These are phyloP conservation scores for Paraphaeosphaeria minitans DNA, from an alignment of 2,329 filamentous ascomycete genomes.

Conservation along the genomic window DNA sequence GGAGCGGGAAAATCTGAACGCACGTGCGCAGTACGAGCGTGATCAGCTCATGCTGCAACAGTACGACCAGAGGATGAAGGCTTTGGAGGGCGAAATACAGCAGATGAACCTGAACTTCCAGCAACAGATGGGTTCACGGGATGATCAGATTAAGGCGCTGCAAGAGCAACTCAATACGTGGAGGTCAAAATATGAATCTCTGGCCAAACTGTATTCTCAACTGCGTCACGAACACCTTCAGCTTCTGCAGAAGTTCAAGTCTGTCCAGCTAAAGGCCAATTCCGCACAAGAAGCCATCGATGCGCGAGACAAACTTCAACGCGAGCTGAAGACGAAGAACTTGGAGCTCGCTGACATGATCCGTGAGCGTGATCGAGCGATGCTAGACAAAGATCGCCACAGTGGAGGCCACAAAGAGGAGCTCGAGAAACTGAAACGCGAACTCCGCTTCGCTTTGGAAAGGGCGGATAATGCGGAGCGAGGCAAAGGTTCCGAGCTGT, in stretches of 20 bases:
- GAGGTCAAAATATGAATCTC: slow-evolving; percentile 93
- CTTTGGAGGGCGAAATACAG: slow-evolving; percentile 82
- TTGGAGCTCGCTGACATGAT: slow-evolving; percentile 99
- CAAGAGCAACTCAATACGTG: slow-evolving; percentile 98
- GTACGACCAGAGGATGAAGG: slow-evolving; percentile 91
- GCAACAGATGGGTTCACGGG: slow-evolving; percentile 85
- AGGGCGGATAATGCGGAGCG: slow-evolving; percentile 90
- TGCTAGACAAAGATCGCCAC: slow-evolving; percentile 91
- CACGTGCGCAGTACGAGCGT: slow-evolving; percentile 92
- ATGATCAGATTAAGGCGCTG: slow-evolving; percentile 89
- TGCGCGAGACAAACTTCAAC: slow-evolving; percentile 88
- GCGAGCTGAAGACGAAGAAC: slow-evolving; percentile 99
- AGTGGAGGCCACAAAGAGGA: slow-evolving; percentile 89
- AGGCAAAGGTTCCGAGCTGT: slow-evolving; percentile 92
- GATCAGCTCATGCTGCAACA: slow-evolving; percentile 97
- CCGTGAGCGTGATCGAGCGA: slow-evolving; percentile 86
- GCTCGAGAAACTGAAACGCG: slow-evolving; percentile 89
- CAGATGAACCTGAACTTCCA: slow-evolving; percentile 83
- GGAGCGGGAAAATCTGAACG: slow-evolving; percentile 92
- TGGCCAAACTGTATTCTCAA: slow-evolving; percentile 97
- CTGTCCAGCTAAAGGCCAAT: slow-evolving; percentile 92
- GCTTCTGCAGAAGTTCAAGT: slow-evolving; percentile 93
- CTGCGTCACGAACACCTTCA: slow-evolving; percentile 94
- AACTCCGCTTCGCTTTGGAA: slow-evolving; percentile 89
- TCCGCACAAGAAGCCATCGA: slow-evolving; percentile 98